phyloP scores from a whole-genome alignment of 164 flowering plant genomes.

The Nymphaea thermarum region DNA sequence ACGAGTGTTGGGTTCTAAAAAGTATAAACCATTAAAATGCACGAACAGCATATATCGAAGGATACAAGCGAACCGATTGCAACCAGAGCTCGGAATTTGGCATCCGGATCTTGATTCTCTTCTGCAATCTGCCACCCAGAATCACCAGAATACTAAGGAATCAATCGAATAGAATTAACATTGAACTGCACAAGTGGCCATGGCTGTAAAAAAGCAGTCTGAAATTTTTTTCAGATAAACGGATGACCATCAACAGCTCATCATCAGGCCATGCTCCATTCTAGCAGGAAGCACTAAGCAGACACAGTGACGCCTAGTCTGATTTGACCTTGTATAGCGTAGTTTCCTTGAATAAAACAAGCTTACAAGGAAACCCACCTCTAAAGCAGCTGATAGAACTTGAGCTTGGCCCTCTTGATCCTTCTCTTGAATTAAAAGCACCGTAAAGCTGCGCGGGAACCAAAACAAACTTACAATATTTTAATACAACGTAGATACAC shows the following conservation, averaged over 20 bases:
- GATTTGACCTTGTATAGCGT: background rate
- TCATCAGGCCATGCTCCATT: background rate
- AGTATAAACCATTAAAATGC: too few species aligned
- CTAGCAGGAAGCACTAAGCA: background rate
- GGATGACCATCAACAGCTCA: background rate
- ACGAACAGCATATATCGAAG: conserved; percentile 1
- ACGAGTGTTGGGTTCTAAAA: too few species aligned
- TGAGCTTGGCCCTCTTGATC: conserved; percentile 91
- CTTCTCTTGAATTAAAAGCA: conserved; percentile 62
- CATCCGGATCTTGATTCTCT: conserved; percentile 56
- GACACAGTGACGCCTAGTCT: background rate
- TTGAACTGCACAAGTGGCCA: too few species aligned
- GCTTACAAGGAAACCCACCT: conserved; percentile 24
- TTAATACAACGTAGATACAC: too few species aligned
- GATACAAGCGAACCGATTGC: conserved; percentile 91
- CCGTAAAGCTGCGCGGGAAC: conserved; percentile 51
- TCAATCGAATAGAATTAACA: background rate
- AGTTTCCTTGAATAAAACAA: background rate
- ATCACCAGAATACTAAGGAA: background rate
- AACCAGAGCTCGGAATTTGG: conserved; percentile 75
- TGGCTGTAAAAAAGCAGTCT: too few species aligned
- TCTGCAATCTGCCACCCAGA: conserved; percentile 53
- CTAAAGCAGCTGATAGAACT: conserved; percentile 87
- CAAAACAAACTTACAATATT: too few species aligned
- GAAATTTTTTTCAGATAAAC: background rate